Base-by-base conservation (phyloP, 495 filamentous ascomycete genomes). In the Penicillium longicatenatum region DNA sequence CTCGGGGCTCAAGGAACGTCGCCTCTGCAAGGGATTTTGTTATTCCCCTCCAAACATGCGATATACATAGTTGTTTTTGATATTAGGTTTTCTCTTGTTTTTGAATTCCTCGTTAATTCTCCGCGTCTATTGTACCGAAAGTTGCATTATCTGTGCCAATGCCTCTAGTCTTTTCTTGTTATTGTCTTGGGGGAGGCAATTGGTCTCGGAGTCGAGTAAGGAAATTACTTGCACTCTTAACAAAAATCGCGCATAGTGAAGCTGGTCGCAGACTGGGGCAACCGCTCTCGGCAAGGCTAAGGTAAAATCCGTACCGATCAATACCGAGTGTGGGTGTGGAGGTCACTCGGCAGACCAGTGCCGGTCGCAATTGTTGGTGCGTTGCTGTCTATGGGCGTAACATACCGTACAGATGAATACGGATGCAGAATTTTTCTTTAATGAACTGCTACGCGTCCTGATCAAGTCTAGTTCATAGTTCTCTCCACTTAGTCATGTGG, bases 231-330 rank as follows among this genome's bases (percentile, higher is more conserved):
- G n/a, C 17, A 20, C 21, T 39, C 5, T 39, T 39, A 48, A 30
- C 20, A 55, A 70, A 70, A 70, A 70, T 70, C 67, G 67, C 67
- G 67, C 67, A 70, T 70, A 66, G 57, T 65, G 55, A 65, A 65
- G 62, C 50, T 62, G 59, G 44, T 49, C 54, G 62, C 59, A 60
- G 44, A 42, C 45, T 55, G 61, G 51, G 29, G 54, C 24, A 51
- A 35, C 52, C 55, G 54, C 62, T 50, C 58, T 66, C 54, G 62
- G 65, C 59, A 57, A 51, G 57, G 50, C 60, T 42, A 45, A 54
- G 22, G 10, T 45, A 19, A 43, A 55, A 44, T 48, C 16, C 9
- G 43, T 61, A 59, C 55, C 57, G 54, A 55, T 42, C 47, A 10
- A 48, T 59, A 64, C 42, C 22, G 41, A 56, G 19, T 21, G 30